phyloP scores from a whole-genome alignment of 148 eudicot species.

The Chenopodium album region DNA sequence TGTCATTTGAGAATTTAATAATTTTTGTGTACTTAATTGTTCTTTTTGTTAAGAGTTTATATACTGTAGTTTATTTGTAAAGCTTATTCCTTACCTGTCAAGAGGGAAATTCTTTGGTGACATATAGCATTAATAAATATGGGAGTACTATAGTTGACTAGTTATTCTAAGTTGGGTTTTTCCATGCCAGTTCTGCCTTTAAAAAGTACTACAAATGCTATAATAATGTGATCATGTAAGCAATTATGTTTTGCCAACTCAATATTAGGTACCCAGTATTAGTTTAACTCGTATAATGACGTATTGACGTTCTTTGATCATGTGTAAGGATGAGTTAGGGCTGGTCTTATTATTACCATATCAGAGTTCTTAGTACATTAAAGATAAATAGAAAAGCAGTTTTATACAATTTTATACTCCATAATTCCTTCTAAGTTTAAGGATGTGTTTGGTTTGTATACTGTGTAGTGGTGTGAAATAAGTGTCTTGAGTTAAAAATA shows the following conservation, averaged over 20 bases:
- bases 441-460: background rate
- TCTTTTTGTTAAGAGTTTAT: background rate
- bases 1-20: background rate
- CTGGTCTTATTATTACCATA: background rate
- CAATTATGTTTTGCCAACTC: background rate
- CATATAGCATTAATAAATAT: conserved; percentile 2
- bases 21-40: background rate
- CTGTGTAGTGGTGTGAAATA: background rate
- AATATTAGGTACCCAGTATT: too few relatives aligned
- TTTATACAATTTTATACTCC: too few relatives aligned
- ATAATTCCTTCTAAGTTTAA: background rate
- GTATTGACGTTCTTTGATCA: background rate
- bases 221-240: conserved; percentile 1
- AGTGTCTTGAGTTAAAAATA: background rate
- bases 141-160: background rate
- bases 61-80: background rate
- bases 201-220: background rate
- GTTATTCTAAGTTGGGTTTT: background rate
- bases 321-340: background rate
- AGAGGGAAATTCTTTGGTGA: conserved; percentile 2
- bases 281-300: background rate
- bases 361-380: too few relatives aligned
- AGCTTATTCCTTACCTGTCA: conserved; percentile 4
- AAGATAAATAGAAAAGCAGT: too few relatives aligned
- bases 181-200: background rate